Evolutionary conservation across 2,329 filamentous ascomycete species (phyloP).

Genomic region (Neonectria punicea): DNA sequence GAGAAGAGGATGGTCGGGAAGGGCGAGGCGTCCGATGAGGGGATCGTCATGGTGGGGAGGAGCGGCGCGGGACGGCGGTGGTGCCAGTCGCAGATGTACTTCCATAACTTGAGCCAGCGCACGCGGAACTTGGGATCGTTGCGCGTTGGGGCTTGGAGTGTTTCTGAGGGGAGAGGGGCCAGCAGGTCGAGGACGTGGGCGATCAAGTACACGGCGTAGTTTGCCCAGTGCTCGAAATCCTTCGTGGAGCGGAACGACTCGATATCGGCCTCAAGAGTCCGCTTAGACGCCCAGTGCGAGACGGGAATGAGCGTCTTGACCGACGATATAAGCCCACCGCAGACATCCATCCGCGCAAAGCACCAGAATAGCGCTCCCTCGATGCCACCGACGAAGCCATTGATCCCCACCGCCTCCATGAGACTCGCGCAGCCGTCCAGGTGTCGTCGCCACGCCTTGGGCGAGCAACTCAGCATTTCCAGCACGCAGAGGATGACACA

Average conservation of each 20-base stretch:
- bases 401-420: constrained; percentile 60
- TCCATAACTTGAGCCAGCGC: constrained; percentile 53
- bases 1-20: constrained; percentile 63
- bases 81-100: constrained; percentile 55
- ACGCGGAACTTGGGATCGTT: constrained; percentile 41
- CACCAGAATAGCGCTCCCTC: constrained; percentile 65
- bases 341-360: constrained; percentile 65
- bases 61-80: constrained; percentile 49
- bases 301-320: constrained; percentile 61
- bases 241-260: constrained; percentile 48
- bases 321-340: constrained; percentile 62
- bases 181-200: constrained; percentile 56
- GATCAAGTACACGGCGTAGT: constrained; percentile 60
- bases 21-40: constrained; percentile 55
- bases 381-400: constrained; percentile 60
- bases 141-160: constrained; percentile 27
- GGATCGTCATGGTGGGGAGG: constrained; percentile 48
- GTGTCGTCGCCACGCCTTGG: constrained; percentile 61
- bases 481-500: constrained; percentile 65
- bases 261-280: constrained; percentile 45
- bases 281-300: constrained; percentile 55
- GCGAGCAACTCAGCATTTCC: constrained; percentile 62
- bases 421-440: constrained; percentile 63
- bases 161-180: constrained; percentile 33
- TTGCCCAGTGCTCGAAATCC: constrained; percentile 60